Base-by-base conservation (phyloP, 208 protist genomes). In the Leishmania lainsoni region DNA sequence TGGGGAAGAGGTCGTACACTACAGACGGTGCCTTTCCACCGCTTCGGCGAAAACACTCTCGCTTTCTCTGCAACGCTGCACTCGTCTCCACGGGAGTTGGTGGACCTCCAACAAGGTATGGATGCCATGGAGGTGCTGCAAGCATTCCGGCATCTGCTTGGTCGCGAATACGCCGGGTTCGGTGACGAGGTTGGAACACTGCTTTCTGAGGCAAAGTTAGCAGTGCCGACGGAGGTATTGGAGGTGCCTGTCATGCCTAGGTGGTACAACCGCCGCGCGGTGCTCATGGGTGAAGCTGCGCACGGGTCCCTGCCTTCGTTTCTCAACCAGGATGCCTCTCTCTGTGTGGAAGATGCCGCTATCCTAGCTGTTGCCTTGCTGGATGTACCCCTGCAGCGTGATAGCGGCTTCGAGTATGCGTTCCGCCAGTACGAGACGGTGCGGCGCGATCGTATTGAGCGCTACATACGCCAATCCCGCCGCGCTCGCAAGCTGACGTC, bases 321-420 rank as follows among this genome's bases (percentile, higher is more conserved):
- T 77, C 87, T 98, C 3, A 79, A 90, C 20, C 93, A 96, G 63
- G 95, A 98, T 73, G 91, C 95, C 20, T 96, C 92, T 2, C 80
- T 98, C 56, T 98, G 95, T 78, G 92, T 98, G 10, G 93, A 98
- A 76, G 95, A 98, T 75, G 95, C 95, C 26, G 95, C 95, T 4
- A 63, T 98, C n/a, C 83, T 97, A 14, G 92, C 95, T 4, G 93
- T 93, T 22, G 86, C 91, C 9, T 85, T 98, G 32, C 68, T 94
- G 26, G 95, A 98, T 76, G 90, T 97, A 29, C 95, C 95, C 26
- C 80, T 98, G 61, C 79, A 85, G 61, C 90, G 80, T 16, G 95
- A 98, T 83, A 89, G 76, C 63, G 95, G 95, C 39, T 94, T 95
- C 78, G 92, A 94, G 85, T 98, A 98, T 77, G 93, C 88, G 2